Conservation (phyloP, 1,284 basidiomycete species). For the Porphyrellus sp. region DNA sequence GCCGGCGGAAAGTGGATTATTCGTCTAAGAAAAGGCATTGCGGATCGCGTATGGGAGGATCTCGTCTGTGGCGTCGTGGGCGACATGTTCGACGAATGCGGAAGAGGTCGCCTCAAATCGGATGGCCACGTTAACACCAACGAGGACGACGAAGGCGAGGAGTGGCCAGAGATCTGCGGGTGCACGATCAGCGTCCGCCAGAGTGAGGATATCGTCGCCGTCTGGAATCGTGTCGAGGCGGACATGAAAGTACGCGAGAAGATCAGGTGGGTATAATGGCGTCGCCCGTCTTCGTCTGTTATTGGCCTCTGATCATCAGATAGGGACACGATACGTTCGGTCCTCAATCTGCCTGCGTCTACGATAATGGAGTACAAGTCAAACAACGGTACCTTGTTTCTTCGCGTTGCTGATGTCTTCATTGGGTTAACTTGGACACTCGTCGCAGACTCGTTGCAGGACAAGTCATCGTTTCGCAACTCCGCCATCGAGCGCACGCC, state of each 20-base stretch:
- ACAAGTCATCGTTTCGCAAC: slow-evolving; percentile 76
- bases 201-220: slow-evolving; percentile 77
- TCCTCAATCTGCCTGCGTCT: slow-evolving; percentile 63
- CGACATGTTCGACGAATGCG: slow-evolving; percentile 72
- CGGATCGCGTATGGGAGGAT: slow-evolving; percentile 82
- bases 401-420: neutral
- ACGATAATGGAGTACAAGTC: slow-evolving; percentile 85
- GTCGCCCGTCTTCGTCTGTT: neutral
- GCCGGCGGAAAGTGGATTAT: slow-evolving; percentile 93
- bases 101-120: slow-evolving; percentile 24
- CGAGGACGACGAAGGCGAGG: slow-evolving; percentile 41
- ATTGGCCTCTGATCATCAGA: slow-evolving; percentile 1
- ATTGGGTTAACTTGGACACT: neutral
- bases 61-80: slow-evolving; percentile 75
- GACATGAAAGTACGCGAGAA: slow-evolving; percentile 66
- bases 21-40: slow-evolving; percentile 77
- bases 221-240: slow-evolving; percentile 74
- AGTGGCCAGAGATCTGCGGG: slow-evolving; percentile 77
- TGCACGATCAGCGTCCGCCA: slow-evolving; percentile 81
- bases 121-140: slow-evolving; percentile 34
- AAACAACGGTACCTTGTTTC: slow-evolving; percentile 61
- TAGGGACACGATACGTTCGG: slow-evolving; percentile 67
- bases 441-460: slow-evolving; percentile 71
- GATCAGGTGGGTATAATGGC: slow-evolving; percentile 54
- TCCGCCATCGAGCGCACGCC: slow-evolving; percentile 57